Base-by-base conservation (phyloP, 176 grass and related monocot genomes). In the Areca catechu region DNA sequence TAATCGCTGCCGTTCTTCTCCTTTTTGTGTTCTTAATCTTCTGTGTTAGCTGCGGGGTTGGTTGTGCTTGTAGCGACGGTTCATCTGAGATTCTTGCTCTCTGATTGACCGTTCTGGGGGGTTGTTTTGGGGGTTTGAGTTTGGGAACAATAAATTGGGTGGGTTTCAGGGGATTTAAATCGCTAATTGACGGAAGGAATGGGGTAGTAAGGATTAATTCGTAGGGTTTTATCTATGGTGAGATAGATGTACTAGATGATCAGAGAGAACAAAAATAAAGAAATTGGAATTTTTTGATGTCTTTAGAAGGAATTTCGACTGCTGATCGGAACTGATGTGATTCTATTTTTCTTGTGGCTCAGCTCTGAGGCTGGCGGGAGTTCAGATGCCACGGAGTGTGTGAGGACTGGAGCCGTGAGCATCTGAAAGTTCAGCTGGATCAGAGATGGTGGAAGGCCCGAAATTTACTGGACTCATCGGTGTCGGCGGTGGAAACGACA, bases 391-490 rank as follows among this genome's bases (percentile, higher is more conserved):
- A 54, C 19, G 17, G 34, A 54, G 24, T 6, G 64, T 18, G 24
- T 20, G 50, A 54, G 51, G 18, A 20, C 34, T 67, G 63, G 49
- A 24, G 23, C 5, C 20, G 28, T 53, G 23, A 50, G 15, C 24
- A 28, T 30, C 4, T 3, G 23, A 54, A 24, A 15, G n/a, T 16
- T 54, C 5, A 19, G 24, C 15, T 61, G 51, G 3, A 67, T 20
- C 30, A 16, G 22, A 54, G 24, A 67, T 67, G 64, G 17, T 67
- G 50, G 64, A 67, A 67, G 64, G 64, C n/a, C 22, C 48, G 24
- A 67, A 18, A 30, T 67, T 67, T 54, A 25, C 64, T 5, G 64
- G 64, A 30, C 28, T 67, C 16, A 67, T 67, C 17, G 64, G 23
- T 30, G 25, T n/a, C 15, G 64, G 22, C 19, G 64, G 24, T n/a